Base-by-base conservation (phyloP, 163 green algal genomes). In the Trebouxiophyceae sp. region DNA sequence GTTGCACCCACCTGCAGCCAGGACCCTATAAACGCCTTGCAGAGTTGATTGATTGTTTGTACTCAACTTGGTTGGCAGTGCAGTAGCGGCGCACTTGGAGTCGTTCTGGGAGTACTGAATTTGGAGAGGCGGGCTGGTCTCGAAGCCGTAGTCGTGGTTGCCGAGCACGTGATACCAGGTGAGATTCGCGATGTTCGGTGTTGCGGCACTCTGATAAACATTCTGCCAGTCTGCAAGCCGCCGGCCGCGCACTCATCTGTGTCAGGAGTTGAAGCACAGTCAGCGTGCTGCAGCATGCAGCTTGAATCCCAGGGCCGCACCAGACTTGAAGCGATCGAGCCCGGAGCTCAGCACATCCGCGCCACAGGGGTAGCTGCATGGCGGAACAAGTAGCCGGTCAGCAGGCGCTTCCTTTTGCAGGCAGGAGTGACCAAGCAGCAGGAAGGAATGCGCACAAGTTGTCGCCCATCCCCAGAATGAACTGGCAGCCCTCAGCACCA, bases 61-160 rank as follows among this genome's bases (percentile, higher is more conserved):
- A n/a, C n/a, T n/a, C n/a, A n/a, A n/a, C n/a, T n/a, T n/a, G n/a
- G n/a, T n/a, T n/a, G n/a, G n/a, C n/a, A n/a, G n/a, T n/a, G n/a
- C n/a, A n/a, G n/a, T n/a, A n/a, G n/a, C n/a, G n/a, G n/a, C n/a
- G 22, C 47, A 57, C 47, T 20, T 57, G 47, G 16, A 30, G 23
- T 57, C 47, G 19, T 12, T 24, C 19, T 57, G 19, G 5, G 47
- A 12, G 26, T 57, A 57, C 23, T 5, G 12, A 12, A 30, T 12
- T 28, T 57, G 47, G 16, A 28, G 16, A 57, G 22, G 12, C 22
- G 23, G 19, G 19, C 12, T 29, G 8, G 47, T 57, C 6, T 26
- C 8, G 47, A 57, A 57, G 16, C 47, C 47, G 23, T 57, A 57
- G 47, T 57, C 47, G 26, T 57, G 47, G 23, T 57, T 57, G 47